Percentiles rank a stretch among this genome's conserved stretches.
Evolutionary conservation across 805 yeast species (phyloP).

Genomic region (Candida loeiensis): DNA sequence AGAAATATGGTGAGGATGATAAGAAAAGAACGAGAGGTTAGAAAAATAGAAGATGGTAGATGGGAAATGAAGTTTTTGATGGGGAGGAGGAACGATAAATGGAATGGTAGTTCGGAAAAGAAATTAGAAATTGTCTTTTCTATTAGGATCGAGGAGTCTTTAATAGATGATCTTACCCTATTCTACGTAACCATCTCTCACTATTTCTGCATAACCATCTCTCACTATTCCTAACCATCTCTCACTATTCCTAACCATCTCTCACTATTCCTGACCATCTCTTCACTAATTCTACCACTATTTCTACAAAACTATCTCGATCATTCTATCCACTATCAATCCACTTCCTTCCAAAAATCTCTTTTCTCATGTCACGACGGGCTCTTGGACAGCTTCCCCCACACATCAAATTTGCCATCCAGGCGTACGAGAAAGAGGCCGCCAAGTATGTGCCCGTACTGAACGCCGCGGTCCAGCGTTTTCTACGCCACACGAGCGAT

Average conservation of each 20-base stretch:
- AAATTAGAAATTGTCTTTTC: no score
- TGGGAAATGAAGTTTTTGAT: no score
- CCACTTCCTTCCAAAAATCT: not conserved
- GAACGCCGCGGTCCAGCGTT: constrained; percentile 14
- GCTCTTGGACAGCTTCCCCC: constrained; percentile 21
- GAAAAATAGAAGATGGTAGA: no score
- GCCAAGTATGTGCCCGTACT: constrained; percentile 9
- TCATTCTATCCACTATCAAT: not conserved
- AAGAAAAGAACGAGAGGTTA: no score
- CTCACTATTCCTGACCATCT: not conserved
- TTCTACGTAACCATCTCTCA: no score
- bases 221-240: no score
- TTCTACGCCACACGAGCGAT: constrained; percentile 16
- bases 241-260: not conserved
- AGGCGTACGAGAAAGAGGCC: constrained; percentile 19
- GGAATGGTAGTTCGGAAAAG: no score
- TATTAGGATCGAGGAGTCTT: no score
- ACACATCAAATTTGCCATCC: constrained; percentile 17
- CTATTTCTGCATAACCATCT: no score
- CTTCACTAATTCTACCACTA: not conserved
- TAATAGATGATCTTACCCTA: no score
- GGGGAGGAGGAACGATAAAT: no score
- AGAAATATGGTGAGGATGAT: no score
- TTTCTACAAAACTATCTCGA: not conserved
- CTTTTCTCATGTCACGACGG: constrained; percentile 15